phyloP scores from a whole-genome alignment of 1,139 yeast genomes.

The Diutina sp. region DNA sequence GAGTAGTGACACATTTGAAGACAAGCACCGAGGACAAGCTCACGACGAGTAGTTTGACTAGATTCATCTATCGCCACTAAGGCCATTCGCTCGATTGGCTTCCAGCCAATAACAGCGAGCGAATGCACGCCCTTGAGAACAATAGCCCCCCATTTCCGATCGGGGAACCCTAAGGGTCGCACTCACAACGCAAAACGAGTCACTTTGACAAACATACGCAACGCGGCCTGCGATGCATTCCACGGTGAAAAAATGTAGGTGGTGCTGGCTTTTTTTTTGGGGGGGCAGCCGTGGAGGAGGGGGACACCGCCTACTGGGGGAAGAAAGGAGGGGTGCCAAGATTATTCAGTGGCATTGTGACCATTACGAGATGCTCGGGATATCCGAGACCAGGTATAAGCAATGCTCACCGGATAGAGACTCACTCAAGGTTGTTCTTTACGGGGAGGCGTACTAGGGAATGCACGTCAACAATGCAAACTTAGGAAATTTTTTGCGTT shows the following conservation, averaged over 20 bases:
- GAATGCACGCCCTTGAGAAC: background rate
- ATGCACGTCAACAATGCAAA: background rate
- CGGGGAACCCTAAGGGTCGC: background rate
- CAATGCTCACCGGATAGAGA: too few species aligned
- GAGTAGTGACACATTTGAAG: too few species aligned
- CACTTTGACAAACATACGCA: background rate
- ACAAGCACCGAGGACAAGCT: too few species aligned
- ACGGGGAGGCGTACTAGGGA: too few species aligned
- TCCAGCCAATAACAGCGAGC: background rate
- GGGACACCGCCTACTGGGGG: too few species aligned
- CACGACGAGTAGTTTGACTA: too few species aligned
- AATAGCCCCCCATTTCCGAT: background rate
- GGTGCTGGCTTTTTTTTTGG: background rate
- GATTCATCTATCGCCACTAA: background rate
- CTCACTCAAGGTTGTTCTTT: too few species aligned
- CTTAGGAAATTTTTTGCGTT: background rate
- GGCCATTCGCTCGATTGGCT: background rate
- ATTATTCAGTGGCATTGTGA: too few species aligned
- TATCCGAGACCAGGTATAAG: background rate
- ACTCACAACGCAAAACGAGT: background rate
- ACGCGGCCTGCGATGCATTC: background rate
- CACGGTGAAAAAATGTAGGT: background rate
- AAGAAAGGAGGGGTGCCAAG: too few species aligned
- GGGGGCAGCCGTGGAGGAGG: too few species aligned
- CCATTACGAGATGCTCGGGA: background rate